Evolutionary conservation across 257 asterid genomes (phyloP), one percentile per base, ranked within the genome.

Genomic region (Penstemon eatonii): DNA sequence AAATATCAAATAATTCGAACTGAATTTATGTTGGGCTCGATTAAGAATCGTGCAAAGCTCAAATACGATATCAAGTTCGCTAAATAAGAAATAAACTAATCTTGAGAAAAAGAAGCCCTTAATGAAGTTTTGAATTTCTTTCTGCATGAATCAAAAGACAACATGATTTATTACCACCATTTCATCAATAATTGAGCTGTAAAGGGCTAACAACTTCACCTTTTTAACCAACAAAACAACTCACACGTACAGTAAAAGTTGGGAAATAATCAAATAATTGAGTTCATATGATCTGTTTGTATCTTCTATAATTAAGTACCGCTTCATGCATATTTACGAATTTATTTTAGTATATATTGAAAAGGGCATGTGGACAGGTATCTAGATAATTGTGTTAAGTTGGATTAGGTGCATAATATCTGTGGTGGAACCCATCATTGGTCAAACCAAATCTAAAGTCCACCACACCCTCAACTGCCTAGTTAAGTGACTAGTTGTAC

Each of bases 381-480:
- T 3, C 15, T 25, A 49, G 4, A 49, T 49, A 49, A 49, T 49
- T 49, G 54, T 7, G 6, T 4, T 55, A 65, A 44, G 71, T 74
- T 67, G 89, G 87, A 72, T 85, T 85, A 81, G 88, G 84, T 85
- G 78, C 25, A 75, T 76, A 62, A 78, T 69, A 36, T 25, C 67
- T 56, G 62, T 13, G 73, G 61, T 50, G 64, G 72, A 72, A 42
- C 70, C 70, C 71, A 47, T 55, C 65, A 72, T 57, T 41, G 64
- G 83, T 83, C 87, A 81, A 81, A 85, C 86, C 87, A 75, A 83
- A 69, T 66, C 80, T 85, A 68, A 68, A 70, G 44, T 63, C 78
- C 52, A 4, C 72, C 58, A 12, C 15, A 41, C 7, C 36, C 9
- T 4, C 3, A 43, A 25, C 2, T 25, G 33, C 33, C 33, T 25